Conservation (phyloP, 2,329 filamentous ascomycete species). For the Pseudogymnoascus sp. region DNA sequence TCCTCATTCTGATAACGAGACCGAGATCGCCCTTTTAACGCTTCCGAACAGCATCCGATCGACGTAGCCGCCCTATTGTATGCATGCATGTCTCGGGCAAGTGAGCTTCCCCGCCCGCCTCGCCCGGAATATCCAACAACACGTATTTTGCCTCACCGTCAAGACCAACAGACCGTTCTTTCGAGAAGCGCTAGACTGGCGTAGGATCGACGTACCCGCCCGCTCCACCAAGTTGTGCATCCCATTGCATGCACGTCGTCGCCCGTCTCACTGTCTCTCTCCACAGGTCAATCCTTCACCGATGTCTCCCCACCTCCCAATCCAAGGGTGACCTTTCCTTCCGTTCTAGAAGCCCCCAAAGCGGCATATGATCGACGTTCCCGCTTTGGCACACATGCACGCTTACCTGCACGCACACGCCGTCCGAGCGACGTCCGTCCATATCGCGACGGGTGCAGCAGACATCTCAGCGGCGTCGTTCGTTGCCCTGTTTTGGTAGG, state of each 20-base stretch:
- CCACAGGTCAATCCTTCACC: background rate
- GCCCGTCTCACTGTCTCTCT: background rate
- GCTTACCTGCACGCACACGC: background rate
- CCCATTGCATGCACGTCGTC: background rate
- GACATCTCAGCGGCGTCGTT: background rate
- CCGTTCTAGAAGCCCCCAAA: background rate
- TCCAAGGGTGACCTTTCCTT: background rate
- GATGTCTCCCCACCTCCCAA: background rate
- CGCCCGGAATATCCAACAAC: background rate
- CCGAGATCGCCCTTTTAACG: background rate
- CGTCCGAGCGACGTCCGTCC: background rate
- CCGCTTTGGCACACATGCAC: background rate
- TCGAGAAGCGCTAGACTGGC: background rate
- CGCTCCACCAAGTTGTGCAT: background rate
- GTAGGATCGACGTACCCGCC: background rate
- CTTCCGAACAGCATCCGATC: background rate
- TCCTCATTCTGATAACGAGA: background rate
- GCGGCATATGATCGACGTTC: background rate
- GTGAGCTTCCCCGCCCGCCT: background rate
- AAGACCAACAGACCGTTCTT: background rate
- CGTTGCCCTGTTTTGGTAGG: background rate
- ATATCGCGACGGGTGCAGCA: background rate
- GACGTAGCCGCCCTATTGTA: background rate
- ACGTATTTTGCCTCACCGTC: background rate
- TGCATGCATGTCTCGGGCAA: background rate